phyloP scores from a whole-genome alignment of 2,329 filamentous ascomycete species.

The Diaporthe sp. region DNA sequence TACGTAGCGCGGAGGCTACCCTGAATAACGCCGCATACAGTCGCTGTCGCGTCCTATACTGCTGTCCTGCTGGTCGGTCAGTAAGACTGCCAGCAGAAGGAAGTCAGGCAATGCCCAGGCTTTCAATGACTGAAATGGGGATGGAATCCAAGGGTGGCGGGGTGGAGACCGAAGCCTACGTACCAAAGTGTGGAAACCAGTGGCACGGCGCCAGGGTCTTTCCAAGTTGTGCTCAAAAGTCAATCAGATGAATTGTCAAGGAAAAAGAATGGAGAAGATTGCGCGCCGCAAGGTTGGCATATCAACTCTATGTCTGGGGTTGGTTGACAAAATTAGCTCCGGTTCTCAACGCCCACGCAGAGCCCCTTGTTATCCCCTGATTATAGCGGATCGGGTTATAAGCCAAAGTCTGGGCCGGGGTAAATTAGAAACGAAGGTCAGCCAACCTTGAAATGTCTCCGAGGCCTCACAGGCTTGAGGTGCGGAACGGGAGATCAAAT shows the following conservation, averaged over 20 bases:
- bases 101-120: background rate
- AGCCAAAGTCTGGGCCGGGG: conserved; percentile 12
- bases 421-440: conserved; percentile 9
- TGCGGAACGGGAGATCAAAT: conserved; percentile 19
- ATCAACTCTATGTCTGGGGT: conserved; percentile 9
- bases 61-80: background rate
- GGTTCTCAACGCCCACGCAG: conserved; percentile 12
- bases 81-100: background rate
- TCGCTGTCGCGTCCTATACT: background rate
- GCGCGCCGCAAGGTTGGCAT: conserved; percentile 7
- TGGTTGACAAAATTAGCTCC: conserved; percentile 20
- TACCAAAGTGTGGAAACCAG: conserved; percentile 8
- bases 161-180: background rate
- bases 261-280: background rate
- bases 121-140: background rate
- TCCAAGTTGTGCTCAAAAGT: background rate
- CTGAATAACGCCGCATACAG: background rate
- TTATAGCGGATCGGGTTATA: conserved; percentile 18
- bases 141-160: background rate
- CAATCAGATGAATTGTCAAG: background rate
- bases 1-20: conserved; percentile 1
- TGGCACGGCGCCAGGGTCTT: background rate
- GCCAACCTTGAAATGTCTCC: conserved; percentile 20
- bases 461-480: background rate
- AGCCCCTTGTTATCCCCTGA: conserved; percentile 28